Percentiles rank a stretch among this genome's conserved stretches.
Evolutionary conservation across 2,329 filamentous ascomycete genomes (phyloP).

Genomic region (Colletotrichum somersetense): DNA sequence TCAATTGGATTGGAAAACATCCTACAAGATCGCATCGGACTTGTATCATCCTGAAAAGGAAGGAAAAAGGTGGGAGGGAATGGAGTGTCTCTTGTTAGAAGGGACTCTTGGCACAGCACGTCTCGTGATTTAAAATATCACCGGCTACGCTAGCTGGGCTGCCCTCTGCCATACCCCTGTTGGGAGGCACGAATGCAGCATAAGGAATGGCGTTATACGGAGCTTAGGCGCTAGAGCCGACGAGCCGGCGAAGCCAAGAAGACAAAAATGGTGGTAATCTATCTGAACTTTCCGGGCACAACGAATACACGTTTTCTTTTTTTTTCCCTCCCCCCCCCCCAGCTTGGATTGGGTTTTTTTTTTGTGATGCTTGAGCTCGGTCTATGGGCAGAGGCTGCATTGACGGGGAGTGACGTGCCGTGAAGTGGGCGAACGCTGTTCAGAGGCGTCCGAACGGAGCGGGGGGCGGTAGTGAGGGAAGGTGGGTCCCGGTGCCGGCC

Average conservation of each 20-base stretch:
- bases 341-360: not conserved
- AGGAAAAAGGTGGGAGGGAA: not conserved
- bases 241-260: not conserved
- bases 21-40: not conserved
- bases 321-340: not conserved
- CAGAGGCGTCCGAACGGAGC: not conserved
- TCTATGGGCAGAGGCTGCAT: not conserved
- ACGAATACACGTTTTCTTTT: not conserved
- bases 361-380: not conserved
- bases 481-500: not conserved
- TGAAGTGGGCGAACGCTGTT: not conserved
- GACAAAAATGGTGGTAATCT: not conserved
- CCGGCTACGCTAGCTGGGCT: not conserved
- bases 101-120: conserved; percentile 4
- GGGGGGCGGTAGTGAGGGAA: not conserved
- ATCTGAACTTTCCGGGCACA: not conserved
- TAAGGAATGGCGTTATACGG: conserved; percentile 31
- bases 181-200: conserved; percentile 15
- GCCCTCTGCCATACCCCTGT: not conserved
- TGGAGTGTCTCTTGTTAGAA: conserved; percentile 14
- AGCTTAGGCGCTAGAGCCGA: conserved; percentile 16
- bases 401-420: not conserved
- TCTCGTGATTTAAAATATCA: conserved; percentile 2
- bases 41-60: not conserved
- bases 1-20: conserved; percentile 12